Base-by-base conservation (phyloP, 2,329 filamentous ascomycete species). In the Penicillium sp. region DNA sequence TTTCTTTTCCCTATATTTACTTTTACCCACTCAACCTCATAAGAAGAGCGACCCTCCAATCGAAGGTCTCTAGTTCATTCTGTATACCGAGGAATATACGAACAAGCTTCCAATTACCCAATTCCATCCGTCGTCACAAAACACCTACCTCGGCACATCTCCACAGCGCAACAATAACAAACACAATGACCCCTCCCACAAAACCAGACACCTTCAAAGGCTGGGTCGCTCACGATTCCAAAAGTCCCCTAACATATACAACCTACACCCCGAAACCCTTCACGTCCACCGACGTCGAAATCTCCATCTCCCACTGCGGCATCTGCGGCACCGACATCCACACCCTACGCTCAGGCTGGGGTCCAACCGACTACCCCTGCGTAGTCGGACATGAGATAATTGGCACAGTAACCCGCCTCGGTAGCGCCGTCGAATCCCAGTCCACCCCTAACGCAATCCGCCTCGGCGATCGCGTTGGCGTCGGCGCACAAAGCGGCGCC, bases 361-460 rank as follows among this genome's bases (percentile, higher is more conserved):
- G 61, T 1, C 71, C 72, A 12, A 61, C 73, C 3, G 66, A 73
- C 54, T 78, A 77, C 55, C 76, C 76, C 33, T 73, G 83, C 37
- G 82, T 82, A 40, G 82, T 85, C 26, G 85, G 85, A 51, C 85
- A 88, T 69, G 85, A 88, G 64, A 87, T 88, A 42, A 79, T 88
- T 59, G 85, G 85, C 42, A 80, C 74, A 7, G 82, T 80, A 7
- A 78, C 82, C 25, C 80, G 80, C 28, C 75, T 86, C 36, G 84
- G 84, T 33, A 73, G 72, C 25, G 57, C 58, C 14, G 75, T 78
- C 10, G 10, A 11, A 36, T 37, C 25, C 35, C 61, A 12, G 60
- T 50, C 5, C 50, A 64, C 9, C 16, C 58, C 62, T 25, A 59
- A 60, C 5, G 57, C 60, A 14, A 78, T 88, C 70, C 77, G 81